Base-by-base conservation (phyloP, 495 filamentous ascomycete genomes). In the Aspergillus cristatus region DNA sequence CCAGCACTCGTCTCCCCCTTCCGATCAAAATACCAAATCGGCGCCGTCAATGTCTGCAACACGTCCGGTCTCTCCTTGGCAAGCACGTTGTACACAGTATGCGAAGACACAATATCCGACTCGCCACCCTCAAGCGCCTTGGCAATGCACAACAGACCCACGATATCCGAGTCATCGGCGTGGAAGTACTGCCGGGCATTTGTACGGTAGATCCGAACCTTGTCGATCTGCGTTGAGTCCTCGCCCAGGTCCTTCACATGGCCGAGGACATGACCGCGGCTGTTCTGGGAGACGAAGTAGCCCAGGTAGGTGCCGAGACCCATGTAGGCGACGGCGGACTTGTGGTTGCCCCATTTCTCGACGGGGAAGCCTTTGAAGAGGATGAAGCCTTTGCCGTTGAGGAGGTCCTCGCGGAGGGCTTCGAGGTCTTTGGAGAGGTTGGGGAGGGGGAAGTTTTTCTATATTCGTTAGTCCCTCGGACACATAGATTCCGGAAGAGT, bases 21-120 rank as follows among this genome's bases (percentile, higher is more conserved):
- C 43, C 87, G 84, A 56, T 95, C 88, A 53, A 95, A 91, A 63
- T 91, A 93, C 87, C 88, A 95, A 48, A 82, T 77, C 0, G 86
- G 85, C 41, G 77, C 60, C 2, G 81, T 79, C 34, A 95, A 66
- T 22, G 75, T 75, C 58, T 81, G 73, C 0, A 84, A 74, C 6
- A 93, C 81, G 46, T 91, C 86, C 0, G 86, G 88, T 3, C 81
- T 76, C 54, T 88, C 78, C 7, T 44, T 50, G 54, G 84, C 79
- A 6, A 95, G 70, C 12, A 68, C 70, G 57, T 94, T 94, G 72
- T 81, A 95, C 41, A 95, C 80, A 39, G 82, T 62, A 57, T 95
- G 87, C 4, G 77, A 72, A 33, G 79, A 84, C 39, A 82, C 78
- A 33, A 94, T 72, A 56, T 94, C 88, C 14, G 75, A 82, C 59